A percentile compares a stretch with the other conserved stretches of the same genome.
Evolutionary conservation across 2,329 filamentous ascomycete genomes (phyloP).

Genomic region (Lojkania enalia): DNA sequence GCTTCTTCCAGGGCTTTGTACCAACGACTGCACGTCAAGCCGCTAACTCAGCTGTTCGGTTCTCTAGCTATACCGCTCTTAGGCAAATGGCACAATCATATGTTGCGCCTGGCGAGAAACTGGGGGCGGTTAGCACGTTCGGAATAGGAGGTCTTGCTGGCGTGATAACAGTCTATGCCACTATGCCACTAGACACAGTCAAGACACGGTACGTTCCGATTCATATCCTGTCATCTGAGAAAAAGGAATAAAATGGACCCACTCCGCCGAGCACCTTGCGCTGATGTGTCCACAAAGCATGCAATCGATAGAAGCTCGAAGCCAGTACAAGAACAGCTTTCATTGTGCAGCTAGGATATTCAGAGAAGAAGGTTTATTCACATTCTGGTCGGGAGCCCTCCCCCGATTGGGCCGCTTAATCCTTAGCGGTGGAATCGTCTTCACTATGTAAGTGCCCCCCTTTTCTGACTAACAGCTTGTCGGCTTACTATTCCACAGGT

Average conservation of each 20-base stretch:
- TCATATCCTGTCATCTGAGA: too few species aligned
- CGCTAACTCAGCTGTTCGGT: conserved; percentile 89
- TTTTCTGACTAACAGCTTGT: neutral
- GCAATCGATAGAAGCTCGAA: conserved; percentile 89
- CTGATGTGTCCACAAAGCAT: too few species aligned
- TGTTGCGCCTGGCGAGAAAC: conserved; percentile 90
- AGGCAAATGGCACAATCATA: conserved; percentile 92
- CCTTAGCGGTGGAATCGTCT: conserved; percentile 93
- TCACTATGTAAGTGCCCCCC: conserved; percentile 70
- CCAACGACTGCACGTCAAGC: conserved; percentile 94
- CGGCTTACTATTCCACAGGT: conserved; percentile 49
- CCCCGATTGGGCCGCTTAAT: conserved; percentile 83
- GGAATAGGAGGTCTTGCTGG: conserved; percentile 87
- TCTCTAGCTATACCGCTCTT: conserved; percentile 86
- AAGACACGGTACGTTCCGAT: conserved; percentile 77
- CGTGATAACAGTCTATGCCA: conserved; percentile 78
- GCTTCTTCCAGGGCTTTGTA: conserved; percentile 96
- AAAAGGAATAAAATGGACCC: too few species aligned
- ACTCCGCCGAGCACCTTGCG: too few species aligned
- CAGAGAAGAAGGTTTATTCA: conserved; percentile 83
- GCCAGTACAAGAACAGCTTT: conserved; percentile 83
- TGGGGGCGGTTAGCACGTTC: conserved; percentile 85
- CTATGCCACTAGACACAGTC: conserved; percentile 82
- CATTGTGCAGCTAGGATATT: conserved; percentile 82
- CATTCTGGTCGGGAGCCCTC: conserved; percentile 92